These are phyloP conservation scores for Galerina sulciceps DNA, from an alignment of 768 basidiomycete genomes.

Conservation along the genomic window DNA sequence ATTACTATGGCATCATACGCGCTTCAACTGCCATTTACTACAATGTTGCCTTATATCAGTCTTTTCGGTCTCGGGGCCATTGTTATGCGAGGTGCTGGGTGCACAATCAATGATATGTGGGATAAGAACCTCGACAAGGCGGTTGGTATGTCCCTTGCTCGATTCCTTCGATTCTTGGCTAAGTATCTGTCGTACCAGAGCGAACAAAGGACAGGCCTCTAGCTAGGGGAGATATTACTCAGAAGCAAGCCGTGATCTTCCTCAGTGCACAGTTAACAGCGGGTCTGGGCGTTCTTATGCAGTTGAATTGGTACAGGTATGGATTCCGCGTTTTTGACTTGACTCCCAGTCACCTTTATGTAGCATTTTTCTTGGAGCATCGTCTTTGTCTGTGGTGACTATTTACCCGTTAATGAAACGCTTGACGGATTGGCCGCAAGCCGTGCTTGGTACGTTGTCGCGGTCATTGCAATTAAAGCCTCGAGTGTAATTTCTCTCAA, in stretches of 20 bases:
- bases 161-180: neutral
- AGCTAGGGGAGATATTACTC: slow-evolving; percentile 80
- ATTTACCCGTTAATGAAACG: slow-evolving; percentile 98
- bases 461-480: neutral
- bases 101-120: slow-evolving; percentile 99
- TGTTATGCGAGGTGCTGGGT: slow-evolving; percentile 97
- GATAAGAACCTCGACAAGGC: slow-evolving; percentile 89
- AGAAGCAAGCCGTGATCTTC: slow-evolving; percentile 77
- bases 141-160: slow-evolving; percentile 65
- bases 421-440: slow-evolving; percentile 95
- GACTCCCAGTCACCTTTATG: neutral
- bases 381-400: slow-evolving; percentile 85
- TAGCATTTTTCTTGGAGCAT: slow-evolving; percentile 91
- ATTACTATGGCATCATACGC: slow-evolving; percentile 96
- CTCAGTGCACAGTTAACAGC: slow-evolving; percentile 80
- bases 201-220: slow-evolving; percentile 89
- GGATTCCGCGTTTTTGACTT: neutral
- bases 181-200: slow-evolving; percentile 42
- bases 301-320: slow-evolving; percentile 95
- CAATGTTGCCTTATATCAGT: slow-evolving; percentile 74
- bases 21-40: slow-evolving; percentile 63
- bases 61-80: slow-evolving; percentile 91
- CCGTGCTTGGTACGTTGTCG: slow-evolving; percentile 75
- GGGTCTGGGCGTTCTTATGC: slow-evolving; percentile 85
- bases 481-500: slow-evolving; percentile 28